A percentile compares a stretch with the other conserved stretches of the same genome.
Conservation (phyloP, 2,329 filamentous ascomycete genomes). For the Colletotrichum sp. region DNA sequence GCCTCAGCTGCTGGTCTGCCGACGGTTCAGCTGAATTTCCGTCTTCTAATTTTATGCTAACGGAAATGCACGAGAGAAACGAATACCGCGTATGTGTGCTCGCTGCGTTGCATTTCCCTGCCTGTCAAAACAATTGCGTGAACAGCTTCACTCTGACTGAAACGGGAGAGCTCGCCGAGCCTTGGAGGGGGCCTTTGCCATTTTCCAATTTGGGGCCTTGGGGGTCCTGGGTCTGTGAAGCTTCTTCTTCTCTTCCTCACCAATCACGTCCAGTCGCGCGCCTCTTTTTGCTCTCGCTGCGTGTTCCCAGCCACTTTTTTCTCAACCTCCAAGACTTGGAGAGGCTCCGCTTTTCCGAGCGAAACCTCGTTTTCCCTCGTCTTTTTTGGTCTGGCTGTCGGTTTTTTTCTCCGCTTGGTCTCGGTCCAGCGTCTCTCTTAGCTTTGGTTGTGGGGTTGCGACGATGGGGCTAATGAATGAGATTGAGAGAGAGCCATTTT, state of each 20-base stretch:
- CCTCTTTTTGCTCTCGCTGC: not conserved
- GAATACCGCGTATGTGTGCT: not conserved
- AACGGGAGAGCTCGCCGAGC: slow-evolving; percentile 2
- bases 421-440: not conserved
- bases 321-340: not conserved
- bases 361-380: not conserved
- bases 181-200: not conserved
- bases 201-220: not conserved
- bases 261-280: not conserved
- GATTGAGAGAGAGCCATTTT: not conserved
- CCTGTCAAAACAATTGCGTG: not conserved
- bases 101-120: not conserved
- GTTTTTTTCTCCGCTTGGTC: not conserved
- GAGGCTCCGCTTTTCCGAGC: not conserved
- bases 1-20: not conserved
- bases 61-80: not conserved
- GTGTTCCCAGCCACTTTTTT: not conserved
- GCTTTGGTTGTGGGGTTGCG: not conserved
- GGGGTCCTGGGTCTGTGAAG: not conserved
- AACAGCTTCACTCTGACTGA: slow-evolving; percentile 12
- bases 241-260: not conserved
- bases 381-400: not conserved
- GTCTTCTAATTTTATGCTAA: not conserved
- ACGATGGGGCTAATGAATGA: not conserved
- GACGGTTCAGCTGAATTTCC: not conserved